Evolutionary conservation across 208 protist genomes (phyloP), one percentile per base, ranked within the genome.

Genomic region (Crithidia fasciculata): DNA sequence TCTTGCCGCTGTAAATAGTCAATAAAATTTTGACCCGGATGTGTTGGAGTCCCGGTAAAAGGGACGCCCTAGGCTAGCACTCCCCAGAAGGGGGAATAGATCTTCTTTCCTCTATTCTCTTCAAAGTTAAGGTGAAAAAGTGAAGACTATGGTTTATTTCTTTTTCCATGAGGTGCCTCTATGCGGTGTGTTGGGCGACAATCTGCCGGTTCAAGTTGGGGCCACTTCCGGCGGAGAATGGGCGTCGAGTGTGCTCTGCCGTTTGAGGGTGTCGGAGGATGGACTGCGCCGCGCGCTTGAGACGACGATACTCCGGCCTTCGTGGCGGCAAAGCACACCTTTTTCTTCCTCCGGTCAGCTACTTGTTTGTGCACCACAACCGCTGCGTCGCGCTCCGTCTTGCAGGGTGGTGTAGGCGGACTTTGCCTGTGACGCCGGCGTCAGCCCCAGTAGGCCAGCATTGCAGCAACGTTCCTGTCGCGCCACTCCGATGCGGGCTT

Each of bases 391-490:
- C 63, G 64, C 53, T 73, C 59, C 13, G 74, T 59, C 54, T 86
- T 89, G 10, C 63, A 49, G 15, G n/a, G 52, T 36, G 39, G 80
- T 70, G 73, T 92, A 92, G 5, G 54, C 70, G 15, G 62, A 47
- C 47, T 83, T 85, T 2, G 55, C 49, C 19, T 19, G 19, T 37
- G 82, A 52, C 2, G 84, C 81, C 44, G n/a, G 41, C 7, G 0
- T 80, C 68, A 5, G 64, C n/a, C 80, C 87, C 87, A 89, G 63
- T 75, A 81, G 3, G 54, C 64, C 6, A 89, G 59, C 63, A 84
- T 76, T 9, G 58, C 57, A 6, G 72, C 50, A 0, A 89, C 73
- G 45, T 78, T 47, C 8, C 44, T 40, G 61, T 92, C 87, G 19
- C 87, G 84, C 69, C 83, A 72, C 52, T 66, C n/a, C 49, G 44